Base-by-base conservation (phyloP, 139 green algal species). In the Chlamydomonas sp. region DNA sequence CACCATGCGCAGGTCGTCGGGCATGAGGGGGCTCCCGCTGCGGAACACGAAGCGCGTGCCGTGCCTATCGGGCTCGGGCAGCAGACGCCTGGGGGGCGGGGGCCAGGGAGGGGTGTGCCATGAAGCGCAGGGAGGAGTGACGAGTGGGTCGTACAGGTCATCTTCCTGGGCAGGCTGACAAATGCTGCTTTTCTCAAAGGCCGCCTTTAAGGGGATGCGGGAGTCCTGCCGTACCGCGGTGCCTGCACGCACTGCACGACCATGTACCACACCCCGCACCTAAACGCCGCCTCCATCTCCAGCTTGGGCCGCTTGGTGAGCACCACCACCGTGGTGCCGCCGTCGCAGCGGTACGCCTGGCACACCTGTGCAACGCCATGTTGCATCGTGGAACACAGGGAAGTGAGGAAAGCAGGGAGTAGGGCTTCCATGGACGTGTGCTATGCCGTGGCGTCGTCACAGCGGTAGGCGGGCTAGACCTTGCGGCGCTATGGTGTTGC, bases 201-300 rank as follows among this genome's bases (percentile, higher is more conserved):
- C n/a, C n/a, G n/a, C n/a, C n/a, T n/a, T n/a, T n/a, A n/a, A n/a
- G n/a, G n/a, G n/a, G n/a, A n/a, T n/a, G n/a, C n/a, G n/a, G n/a
- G n/a, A n/a, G n/a, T n/a, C n/a, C n/a, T n/a, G n/a, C n/a, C n/a
- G n/a, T n/a, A n/a, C n/a, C n/a, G n/a, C n/a, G n/a, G n/a, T n/a
- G n/a, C n/a, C n/a, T n/a, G n/a, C 63, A 68, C 6, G 8, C 63
- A 6, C 63, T 68, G 8, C 63, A 10, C 67, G 7, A 10, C 67
- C 6, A 4, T 14, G 12, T 14, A 20, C 69, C 77, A 18, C 59
- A 16, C 61, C 9, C 17, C 74, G 3, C 85, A 80, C 77, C 78
- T 79, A 75, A 94, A 93, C 5, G 88, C 77, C 18, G 80, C 72
- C 88, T 95, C 93, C 93, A 95, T 94, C 82, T 94, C 89, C 63